Conservation (phyloP, 768 basidiomycete species). For the Agrocybe pediades region DNA sequence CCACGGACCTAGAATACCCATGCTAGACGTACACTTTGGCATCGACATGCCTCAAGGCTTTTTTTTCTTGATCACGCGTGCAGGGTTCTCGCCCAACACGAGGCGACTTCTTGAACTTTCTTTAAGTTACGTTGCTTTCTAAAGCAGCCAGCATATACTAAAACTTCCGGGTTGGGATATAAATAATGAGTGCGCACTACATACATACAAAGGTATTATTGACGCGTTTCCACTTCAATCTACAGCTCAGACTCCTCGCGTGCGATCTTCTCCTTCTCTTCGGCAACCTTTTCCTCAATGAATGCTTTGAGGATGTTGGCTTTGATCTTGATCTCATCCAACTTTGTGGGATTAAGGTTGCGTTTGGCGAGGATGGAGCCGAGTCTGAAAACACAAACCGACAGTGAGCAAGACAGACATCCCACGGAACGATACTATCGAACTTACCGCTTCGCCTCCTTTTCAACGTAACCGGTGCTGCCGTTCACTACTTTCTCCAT, state of each 20-base stretch:
- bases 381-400: conserved; percentile 46
- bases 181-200: neutral
- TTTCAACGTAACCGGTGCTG: conserved; percentile 75
- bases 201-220: neutral
- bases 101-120: conserved; percentile 16
- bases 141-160: conserved; percentile 4
- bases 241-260: conserved; percentile 25
- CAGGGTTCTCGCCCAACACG: conserved; percentile 19
- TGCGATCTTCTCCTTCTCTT: conserved; percentile 34
- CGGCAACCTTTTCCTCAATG: conserved; percentile 35
- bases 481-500: conserved; percentile 85
- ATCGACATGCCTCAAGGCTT: conserved; percentile 13
- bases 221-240: neutral
- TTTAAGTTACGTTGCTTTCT: neutral
- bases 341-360: conserved; percentile 71
- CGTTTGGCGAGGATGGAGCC: conserved; percentile 77
- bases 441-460: conserved; percentile 80
- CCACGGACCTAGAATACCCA: conserved; percentile 18
- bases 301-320: conserved; percentile 82
- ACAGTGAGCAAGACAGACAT: conserved; percentile 5
- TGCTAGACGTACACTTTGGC: neutral
- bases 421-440: conserved; percentile 9
- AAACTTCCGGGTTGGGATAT: neutral
- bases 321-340: conserved; percentile 94
- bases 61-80: conserved; percentile 23